A percentile compares a stretch with the other conserved stretches of the same genome.
Evolutionary conservation across 129 eudicot genomes (phyloP).

Genomic region (Lactuca sativa): DNA sequence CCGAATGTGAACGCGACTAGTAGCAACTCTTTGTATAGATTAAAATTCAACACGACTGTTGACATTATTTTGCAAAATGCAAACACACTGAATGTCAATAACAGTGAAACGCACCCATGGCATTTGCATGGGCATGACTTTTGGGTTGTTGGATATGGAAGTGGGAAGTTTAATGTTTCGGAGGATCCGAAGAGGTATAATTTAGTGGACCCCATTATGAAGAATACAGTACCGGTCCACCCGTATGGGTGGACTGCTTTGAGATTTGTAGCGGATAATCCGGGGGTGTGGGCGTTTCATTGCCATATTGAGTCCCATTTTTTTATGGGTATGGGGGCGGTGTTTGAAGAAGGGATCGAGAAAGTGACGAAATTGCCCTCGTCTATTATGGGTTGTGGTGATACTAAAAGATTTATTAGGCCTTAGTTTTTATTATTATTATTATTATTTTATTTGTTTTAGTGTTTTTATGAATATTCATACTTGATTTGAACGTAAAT

Average conservation of each 20-base stretch:
- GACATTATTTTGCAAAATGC: constrained; percentile 85
- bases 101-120: constrained; percentile 94
- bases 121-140: constrained; percentile 93
- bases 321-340: constrained; percentile 86
- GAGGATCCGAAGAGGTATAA: constrained; percentile 60
- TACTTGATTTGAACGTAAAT: constrained; percentile 7
- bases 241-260: constrained; percentile 90
- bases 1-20: constrained; percentile 47
- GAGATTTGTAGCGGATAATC: constrained; percentile 80
- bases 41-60: constrained; percentile 58
- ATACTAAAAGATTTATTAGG: constrained; percentile 38
- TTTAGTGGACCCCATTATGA: constrained; percentile 68
- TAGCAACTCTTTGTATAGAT: constrained; percentile 53
- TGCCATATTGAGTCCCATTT: constrained; percentile 93
- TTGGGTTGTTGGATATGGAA: constrained; percentile 91
- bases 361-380: constrained; percentile 56
- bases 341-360: constrained; percentile 78
- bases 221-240: constrained; percentile 78
- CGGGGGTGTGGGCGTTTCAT: constrained; percentile 95
- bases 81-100: constrained; percentile 36
- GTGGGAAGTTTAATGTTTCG: constrained; percentile 57
- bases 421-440: constrained; percentile 35
- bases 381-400: constrained; percentile 87
- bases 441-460: background rate
- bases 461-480: background rate